Percentiles rank a stretch among this genome's conserved stretches.
These are phyloP conservation scores for Aquanectria penicillioides DNA, from an alignment of 2,329 filamentous ascomycete species.

Conservation along the genomic window DNA sequence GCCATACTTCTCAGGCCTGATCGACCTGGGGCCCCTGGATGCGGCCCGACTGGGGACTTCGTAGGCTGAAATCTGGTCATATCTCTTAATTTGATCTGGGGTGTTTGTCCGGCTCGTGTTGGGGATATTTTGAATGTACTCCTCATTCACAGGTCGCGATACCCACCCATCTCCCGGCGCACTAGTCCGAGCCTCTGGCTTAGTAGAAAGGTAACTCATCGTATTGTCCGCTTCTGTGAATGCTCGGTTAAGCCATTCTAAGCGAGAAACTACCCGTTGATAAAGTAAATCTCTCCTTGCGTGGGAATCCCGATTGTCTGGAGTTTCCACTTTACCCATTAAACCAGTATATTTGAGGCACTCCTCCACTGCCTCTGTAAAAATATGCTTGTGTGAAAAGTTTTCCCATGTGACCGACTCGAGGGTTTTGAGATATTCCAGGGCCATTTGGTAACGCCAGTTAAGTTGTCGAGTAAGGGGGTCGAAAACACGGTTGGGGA, in stretches of 20 bases:
- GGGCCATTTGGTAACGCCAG: background rate
- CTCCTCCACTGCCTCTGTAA: background rate
- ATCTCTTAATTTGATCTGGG: no score
- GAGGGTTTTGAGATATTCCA: background rate
- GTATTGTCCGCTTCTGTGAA: background rate
- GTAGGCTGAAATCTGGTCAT: no score
- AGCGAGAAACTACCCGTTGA: background rate
- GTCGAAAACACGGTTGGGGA: background rate
- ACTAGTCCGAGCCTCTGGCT: no score
- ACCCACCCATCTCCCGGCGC: no score
- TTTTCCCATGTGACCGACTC: background rate
- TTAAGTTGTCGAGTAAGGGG: background rate
- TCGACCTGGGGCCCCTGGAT: no score
- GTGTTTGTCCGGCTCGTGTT: no score
- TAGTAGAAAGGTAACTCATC: background rate
- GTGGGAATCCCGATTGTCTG: background rate
- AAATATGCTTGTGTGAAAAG: constrained; percentile 11
- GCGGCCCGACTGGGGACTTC: no score
- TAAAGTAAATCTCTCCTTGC: background rate
- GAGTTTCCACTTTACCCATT: background rate
- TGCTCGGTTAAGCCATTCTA: background rate
- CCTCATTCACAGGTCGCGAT: no score
- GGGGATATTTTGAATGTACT: no score
- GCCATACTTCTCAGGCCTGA: no score
- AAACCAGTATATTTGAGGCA: background rate